Percentiles rank a stretch among this genome's conserved stretches.
These are phyloP conservation scores for Paraphoma sp. DNA, from an alignment of 2,329 filamentous ascomycete species.

Conservation along the genomic window DNA sequence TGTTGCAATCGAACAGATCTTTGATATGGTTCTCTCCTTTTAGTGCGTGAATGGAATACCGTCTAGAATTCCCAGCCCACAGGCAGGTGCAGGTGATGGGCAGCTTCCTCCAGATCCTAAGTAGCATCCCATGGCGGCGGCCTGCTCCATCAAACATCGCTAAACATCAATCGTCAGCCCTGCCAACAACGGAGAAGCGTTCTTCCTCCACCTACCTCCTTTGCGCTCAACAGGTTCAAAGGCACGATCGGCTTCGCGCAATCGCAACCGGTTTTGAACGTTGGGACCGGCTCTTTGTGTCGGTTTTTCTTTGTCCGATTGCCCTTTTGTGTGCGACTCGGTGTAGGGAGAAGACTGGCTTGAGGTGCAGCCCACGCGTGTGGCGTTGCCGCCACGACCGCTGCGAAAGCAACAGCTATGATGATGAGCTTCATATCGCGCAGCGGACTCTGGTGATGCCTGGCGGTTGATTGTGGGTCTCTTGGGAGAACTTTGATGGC, in stretches of 20 bases:
- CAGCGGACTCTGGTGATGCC: background rate
- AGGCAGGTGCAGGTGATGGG: slow-evolving; percentile 24
- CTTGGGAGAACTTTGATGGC: background rate
- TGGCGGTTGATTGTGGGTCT: too few relatives aligned
- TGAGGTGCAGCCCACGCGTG: slow-evolving; percentile 23
- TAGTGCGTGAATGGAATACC: slow-evolving; percentile 7
- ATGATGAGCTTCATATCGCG: slow-evolving; percentile 27
- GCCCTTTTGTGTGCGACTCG: slow-evolving; percentile 1
- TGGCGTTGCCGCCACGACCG: slow-evolving; percentile 22
- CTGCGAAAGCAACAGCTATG: slow-evolving; percentile 19
- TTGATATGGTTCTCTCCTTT: background rate
- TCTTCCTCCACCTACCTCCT: slow-evolving; percentile 25
- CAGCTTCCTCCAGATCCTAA: slow-evolving; percentile 22
- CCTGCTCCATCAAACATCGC: slow-evolving; percentile 24
- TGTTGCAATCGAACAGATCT: too few relatives aligned
- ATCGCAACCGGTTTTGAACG: slow-evolving; percentile 31
- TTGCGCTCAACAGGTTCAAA: slow-evolving; percentile 24
- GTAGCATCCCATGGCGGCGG: slow-evolving; percentile 22
- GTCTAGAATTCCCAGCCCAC: slow-evolving; percentile 16
- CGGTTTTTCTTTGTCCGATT: slow-evolving; percentile 21
- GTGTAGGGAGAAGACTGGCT: slow-evolving; percentile 5
- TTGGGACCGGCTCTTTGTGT: slow-evolving; percentile 36
- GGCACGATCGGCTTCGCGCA: slow-evolving; percentile 35
- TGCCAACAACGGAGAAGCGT: background rate
- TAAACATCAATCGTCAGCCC: slow-evolving; percentile 4